Evolutionary conservation across 2,329 filamentous ascomycete species (phyloP), one percentile per base, ranked within the genome.

Genomic region (Rhytidhysteron rufulum): DNA sequence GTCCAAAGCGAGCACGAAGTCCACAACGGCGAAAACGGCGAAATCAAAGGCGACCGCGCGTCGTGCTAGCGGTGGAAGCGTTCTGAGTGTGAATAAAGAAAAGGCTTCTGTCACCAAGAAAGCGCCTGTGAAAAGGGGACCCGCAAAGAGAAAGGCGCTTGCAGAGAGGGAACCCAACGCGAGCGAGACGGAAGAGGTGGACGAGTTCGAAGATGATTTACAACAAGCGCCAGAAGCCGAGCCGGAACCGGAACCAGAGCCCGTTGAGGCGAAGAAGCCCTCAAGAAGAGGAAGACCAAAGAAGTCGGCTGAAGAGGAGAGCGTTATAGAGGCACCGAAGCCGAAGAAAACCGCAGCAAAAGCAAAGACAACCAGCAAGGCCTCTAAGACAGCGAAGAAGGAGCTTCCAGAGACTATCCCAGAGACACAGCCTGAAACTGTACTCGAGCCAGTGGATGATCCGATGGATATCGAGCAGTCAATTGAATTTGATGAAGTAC

Each of bases 231-330:
- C n/a, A n/a, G 50, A 48, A 4, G 25, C 29, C n/a, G 30, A 37
- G 16, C 25, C 20, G 10, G 18, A n/a, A 17, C 17, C 17, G 34
- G n/a, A 36, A 25, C 39, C 9, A n/a, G 49, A 44, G 27, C 49
- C 50, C 8, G 44, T 48, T 30, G 53, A 61, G 51, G 49, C 53
- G 29, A 45, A 48, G 15, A 63, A 61, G 54, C 48, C 55, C 25
- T 51, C 55, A 29, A 54, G 51, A 34, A 49, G 51, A 32, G 51
- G 55, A 19, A 91, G 65, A 34, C 79, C 70, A 4, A 86, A 77
- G 50, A 91, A 78, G 18, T 74, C 76, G 25, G 13, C 13, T 27
- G 53, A 47, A 9, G 49, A 49, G 15, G 45, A 42, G 16, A 34
- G 31, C 22, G 34, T 33, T n/a, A 37, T 39, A 11, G 53, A 54